These are phyloP conservation scores for Malus hybrid DNA, from an alignment of 331 rosid genomes.

Conservation along the genomic window DNA sequence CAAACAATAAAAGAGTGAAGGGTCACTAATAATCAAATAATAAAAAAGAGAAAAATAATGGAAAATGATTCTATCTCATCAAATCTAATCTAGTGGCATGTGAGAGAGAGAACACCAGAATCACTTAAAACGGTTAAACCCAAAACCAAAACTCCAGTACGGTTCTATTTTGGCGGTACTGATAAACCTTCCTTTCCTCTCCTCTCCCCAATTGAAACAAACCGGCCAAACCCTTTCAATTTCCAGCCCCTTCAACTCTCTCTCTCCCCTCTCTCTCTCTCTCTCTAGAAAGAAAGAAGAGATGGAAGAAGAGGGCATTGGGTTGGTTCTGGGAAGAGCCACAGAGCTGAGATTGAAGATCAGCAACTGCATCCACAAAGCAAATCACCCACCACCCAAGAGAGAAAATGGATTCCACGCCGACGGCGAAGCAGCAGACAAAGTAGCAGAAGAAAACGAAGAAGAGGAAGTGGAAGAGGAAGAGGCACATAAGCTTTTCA, in stretches of 20 bases:
- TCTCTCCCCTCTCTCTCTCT: neutral
- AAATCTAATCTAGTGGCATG: neutral
- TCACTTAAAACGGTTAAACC: no score
- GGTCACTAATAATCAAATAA: no score
- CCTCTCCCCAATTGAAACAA: neutral
- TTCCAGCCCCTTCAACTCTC: neutral
- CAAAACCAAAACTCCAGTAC: neutral
- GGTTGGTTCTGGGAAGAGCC: slow-evolving; percentile 80
- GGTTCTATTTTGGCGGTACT: slow-evolving; percentile 27
- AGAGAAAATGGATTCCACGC: slow-evolving; percentile 7
- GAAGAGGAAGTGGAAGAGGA: slow-evolving; percentile 29
- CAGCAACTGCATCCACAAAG: slow-evolving; percentile 49
- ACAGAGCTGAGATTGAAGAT: slow-evolving; percentile 81
- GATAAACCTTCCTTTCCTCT: neutral
- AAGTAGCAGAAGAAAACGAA: slow-evolving; percentile 4
- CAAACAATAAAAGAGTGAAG: no score
- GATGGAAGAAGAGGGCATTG: slow-evolving; percentile 80
- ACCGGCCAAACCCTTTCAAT: neutral
- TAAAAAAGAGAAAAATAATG: neutral
- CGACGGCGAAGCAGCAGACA: slow-evolving; percentile 12
- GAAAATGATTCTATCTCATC: neutral
- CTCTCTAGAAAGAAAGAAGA: neutral
- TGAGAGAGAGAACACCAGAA: neutral
- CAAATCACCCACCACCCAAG: slow-evolving; percentile 17
- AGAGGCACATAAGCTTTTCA: slow-evolving; percentile 48